Base-by-base conservation (phyloP, 2,329 filamentous ascomycete species). In the Pseudopithomyces maydicus region DNA sequence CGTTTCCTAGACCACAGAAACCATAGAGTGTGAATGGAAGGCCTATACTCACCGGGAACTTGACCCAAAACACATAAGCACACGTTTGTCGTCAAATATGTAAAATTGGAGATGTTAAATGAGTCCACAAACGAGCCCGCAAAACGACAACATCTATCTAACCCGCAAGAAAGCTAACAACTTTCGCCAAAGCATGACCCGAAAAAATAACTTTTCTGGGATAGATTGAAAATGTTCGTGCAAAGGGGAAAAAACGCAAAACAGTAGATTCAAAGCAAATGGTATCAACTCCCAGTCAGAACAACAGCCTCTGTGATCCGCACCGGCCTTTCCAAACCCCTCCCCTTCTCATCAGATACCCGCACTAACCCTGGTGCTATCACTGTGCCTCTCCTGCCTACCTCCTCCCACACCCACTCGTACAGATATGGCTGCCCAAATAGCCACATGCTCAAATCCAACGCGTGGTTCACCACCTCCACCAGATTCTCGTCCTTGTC, bases 401-500 rank as follows among this genome's bases (percentile, higher is more conserved):
- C 58, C 0, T 56, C 62, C 20, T 70, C 70, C 71, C 69, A 73
- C 29, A 67, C 51, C 39, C 68, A 72, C 19, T 65, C 61, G 53
- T 69, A 73, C 20, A 61, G 44, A 6, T 51, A 64, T 6, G 61
- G 57, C 52, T 72, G 67, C 1, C 71, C 71, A 19, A 58, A 67
- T 15, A 74, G 22, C 72, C 72, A 74, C 5, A 74, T 55, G 15
- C 59, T 64, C 8, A 66, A 26, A 23, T 73, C 66, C 22, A 73
- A 49, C 2, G 67, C 65, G n/a, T 62, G 62, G 11, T 39, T 58
- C 11, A 74, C 68, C 26, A 73, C 59, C 6, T 58, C 55, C 5
- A 65, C 58, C 1, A 74, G 63, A 42, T 72, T 63, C 10, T 68
- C 64, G 7, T 74, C 72, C 35, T 65, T 66, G 8, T 72, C 70